phyloP scores from a whole-genome alignment of 257 asterid species.

The Solanum virginianum region DNA sequence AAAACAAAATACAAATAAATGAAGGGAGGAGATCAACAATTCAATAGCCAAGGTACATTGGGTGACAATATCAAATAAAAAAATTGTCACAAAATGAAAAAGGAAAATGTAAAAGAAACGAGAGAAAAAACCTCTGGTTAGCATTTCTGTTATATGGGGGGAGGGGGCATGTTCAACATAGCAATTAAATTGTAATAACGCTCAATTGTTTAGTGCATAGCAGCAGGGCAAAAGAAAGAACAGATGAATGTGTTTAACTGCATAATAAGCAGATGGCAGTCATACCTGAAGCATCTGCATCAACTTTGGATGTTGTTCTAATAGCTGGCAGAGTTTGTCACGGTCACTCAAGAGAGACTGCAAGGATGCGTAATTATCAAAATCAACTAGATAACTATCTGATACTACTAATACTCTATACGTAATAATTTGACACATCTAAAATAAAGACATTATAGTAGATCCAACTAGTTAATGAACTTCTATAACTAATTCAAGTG shows the following conservation, averaged over 20 bases:
- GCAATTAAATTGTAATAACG: background rate
- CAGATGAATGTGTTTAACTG: background rate
- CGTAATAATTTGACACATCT: background rate
- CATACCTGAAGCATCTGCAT: slow-evolving; percentile 94
- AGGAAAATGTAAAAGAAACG: background rate
- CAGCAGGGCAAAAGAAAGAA: background rate
- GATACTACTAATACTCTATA: background rate
- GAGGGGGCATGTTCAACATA: background rate
- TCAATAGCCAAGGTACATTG: background rate
- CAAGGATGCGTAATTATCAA: slow-evolving; percentile 7
- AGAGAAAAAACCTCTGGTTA: background rate
- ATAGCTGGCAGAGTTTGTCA: slow-evolving; percentile 84
- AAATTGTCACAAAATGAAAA: background rate
- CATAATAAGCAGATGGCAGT: background rate
- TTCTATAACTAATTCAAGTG: background rate
- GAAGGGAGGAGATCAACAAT: background rate
- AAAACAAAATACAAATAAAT: background rate
- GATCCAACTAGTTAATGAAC: background rate
- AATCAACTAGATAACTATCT: background rate
- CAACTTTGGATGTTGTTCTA: slow-evolving; percentile 90
- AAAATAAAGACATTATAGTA: background rate
- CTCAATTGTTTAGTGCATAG: background rate
- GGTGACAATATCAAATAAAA: background rate
- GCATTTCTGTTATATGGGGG: background rate
- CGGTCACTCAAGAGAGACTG: slow-evolving; percentile 84